Evolutionary conservation across 805 yeast genomes (phyloP).

Genomic region (Blastobotrys americana): DNA sequence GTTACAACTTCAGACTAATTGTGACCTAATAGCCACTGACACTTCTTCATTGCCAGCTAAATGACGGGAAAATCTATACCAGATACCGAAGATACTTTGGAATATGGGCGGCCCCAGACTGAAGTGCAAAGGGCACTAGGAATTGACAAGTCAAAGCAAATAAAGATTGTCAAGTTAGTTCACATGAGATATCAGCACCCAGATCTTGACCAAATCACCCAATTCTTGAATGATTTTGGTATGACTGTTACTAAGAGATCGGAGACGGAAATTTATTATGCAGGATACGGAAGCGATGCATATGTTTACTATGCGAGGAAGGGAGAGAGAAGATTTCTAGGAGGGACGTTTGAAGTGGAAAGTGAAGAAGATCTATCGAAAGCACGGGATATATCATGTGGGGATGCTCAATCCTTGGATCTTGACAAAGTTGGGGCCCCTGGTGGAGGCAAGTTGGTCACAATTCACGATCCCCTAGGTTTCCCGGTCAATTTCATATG

Average conservation of each 20-base stretch:
- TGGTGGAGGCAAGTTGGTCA: conserved; percentile 2
- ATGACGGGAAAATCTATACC: not conserved
- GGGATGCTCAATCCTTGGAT: not conserved
- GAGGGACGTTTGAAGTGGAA: not conserved
- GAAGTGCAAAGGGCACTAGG: not conserved
- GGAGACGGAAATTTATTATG: conserved; percentile 6
- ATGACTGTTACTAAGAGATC: not conserved
- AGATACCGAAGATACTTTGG: not conserved
- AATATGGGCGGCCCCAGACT: not conserved
- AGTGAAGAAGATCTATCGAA: not conserved
- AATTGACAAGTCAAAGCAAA: not conserved
- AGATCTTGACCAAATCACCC: not conserved
- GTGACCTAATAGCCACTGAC: too few relatives aligned
- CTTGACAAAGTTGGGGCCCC: not conserved
- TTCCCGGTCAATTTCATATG: conserved; percentile 6
- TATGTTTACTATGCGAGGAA: conserved; percentile 1
- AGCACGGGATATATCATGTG: not conserved
- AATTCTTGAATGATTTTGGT: not conserved
- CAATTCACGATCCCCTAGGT: conserved; percentile 4
- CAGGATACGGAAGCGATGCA: conserved; percentile 9
- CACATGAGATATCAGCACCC: not conserved
- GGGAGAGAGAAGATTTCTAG: not conserved
- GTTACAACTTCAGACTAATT: too few relatives aligned
- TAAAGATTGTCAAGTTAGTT: not conserved
- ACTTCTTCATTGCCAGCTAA: too few relatives aligned